Evolutionary conservation across 805 yeast genomes (phyloP).

Genomic region (Lachancea quebecensis): DNA sequence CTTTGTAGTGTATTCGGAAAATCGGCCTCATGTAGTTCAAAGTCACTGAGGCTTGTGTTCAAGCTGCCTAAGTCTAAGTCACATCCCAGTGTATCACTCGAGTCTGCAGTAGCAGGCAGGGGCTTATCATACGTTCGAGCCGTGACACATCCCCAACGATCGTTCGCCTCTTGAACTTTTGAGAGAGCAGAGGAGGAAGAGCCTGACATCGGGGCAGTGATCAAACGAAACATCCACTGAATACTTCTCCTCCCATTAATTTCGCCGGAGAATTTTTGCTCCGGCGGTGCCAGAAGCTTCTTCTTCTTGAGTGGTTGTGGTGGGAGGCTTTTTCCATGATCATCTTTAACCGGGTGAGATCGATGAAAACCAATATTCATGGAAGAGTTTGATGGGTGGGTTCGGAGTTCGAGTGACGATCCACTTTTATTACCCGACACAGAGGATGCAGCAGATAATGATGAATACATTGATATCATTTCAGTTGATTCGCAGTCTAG

Average conservation of each 20-base stretch:
- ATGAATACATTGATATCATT: constrained; percentile 19
- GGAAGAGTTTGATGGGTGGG: constrained; percentile 2
- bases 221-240: constrained; percentile 3
- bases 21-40: neutral
- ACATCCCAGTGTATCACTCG: neutral
- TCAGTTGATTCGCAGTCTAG: constrained; percentile 13
- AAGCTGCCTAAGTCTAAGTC: neutral
- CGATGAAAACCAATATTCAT: neutral
- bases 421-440: constrained; percentile 13
- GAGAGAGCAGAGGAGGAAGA: constrained; percentile 7
- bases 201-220: constrained; percentile 5
- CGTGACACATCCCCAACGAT: constrained; percentile 19
- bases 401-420: constrained; percentile 13
- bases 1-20: neutral
- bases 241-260: neutral
- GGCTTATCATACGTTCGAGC: constrained; percentile 21
- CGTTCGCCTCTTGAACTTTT: constrained; percentile 17
- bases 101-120: constrained; percentile 10
- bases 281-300: constrained; percentile 20
- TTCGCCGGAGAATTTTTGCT: constrained; percentile 12
- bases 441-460: constrained; percentile 14
- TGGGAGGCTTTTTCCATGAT: neutral
- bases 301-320: constrained; percentile 10
- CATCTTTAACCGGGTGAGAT: constrained; percentile 1
- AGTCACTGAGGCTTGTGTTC: neutral